These are phyloP conservation scores for Leucosporidium creatinivorum DNA, from an alignment of 768 basidiomycete species.

Conservation along the genomic window DNA sequence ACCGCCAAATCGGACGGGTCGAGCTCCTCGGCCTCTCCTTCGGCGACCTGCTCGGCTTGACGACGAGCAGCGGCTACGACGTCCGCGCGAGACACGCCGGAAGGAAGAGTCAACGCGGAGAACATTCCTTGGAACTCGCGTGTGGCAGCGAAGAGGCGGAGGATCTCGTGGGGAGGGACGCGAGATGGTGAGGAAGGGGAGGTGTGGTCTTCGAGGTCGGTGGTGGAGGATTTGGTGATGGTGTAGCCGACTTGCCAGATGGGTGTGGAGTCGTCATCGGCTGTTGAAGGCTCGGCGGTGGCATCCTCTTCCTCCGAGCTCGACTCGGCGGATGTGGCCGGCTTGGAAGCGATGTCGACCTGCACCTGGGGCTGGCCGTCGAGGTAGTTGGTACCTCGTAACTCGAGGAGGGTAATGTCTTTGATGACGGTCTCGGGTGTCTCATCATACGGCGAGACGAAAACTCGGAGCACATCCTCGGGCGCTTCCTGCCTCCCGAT, in stretches of 20 bases:
- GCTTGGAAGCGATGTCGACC: background rate
- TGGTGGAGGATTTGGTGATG: background rate
- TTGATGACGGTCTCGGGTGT: background rate
- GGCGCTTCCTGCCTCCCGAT: background rate
- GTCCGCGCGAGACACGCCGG: conserved; percentile 15
- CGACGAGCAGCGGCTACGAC: conserved; percentile 5
- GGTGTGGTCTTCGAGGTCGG: background rate
- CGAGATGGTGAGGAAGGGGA: too few species aligned
- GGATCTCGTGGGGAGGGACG: background rate
- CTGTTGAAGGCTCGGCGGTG: background rate
- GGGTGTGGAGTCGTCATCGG: background rate
- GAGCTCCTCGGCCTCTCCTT: conserved; percentile 6
- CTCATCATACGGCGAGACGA: conserved; percentile 18
- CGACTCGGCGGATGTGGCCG: background rate
- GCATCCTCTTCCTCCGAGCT: background rate
- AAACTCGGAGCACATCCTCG: conserved; percentile 13
- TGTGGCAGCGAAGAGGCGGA: background rate
- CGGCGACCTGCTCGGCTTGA: background rate
- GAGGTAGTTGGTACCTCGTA: conserved; percentile 22
- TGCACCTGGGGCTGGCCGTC: conserved; percentile 2
- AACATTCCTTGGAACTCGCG: conserved; percentile 20
- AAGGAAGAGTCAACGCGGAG: conserved; percentile 21
- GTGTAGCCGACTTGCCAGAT: conserved; percentile 27
- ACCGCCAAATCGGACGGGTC: conserved; percentile 17
- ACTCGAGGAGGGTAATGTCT: conserved; percentile 19